These are phyloP conservation scores for Dactylellina sp. DNA, from an alignment of 2,329 filamentous ascomycete species.

Conservation along the genomic window DNA sequence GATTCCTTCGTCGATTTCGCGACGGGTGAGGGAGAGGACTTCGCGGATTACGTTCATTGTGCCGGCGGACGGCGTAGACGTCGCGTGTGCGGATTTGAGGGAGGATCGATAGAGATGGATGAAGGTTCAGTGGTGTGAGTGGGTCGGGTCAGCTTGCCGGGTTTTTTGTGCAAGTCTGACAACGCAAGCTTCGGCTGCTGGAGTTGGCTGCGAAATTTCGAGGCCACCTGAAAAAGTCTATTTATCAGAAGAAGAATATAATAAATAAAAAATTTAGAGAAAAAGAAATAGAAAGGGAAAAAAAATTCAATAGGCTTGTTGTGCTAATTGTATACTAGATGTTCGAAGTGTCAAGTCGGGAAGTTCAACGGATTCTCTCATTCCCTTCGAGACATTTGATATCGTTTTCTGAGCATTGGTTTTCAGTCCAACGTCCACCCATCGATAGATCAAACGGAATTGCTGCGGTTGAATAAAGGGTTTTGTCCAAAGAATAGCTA, in stretches of 20 bases:
- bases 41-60: constrained; percentile 93
- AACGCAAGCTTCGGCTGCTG: too few species aligned
- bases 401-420: constrained; percentile 19
- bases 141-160: background rate
- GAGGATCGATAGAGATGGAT: background rate
- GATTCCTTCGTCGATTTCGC: constrained; percentile 88
- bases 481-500: constrained; percentile 23
- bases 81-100: constrained; percentile 1
- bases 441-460: constrained; percentile 26
- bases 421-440: constrained; percentile 19
- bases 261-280: too few species aligned
- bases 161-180: too few species aligned
- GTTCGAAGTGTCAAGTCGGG: background rate
- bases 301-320: background rate
- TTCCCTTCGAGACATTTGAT: constrained; percentile 1
- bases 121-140: background rate
- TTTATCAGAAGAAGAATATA: too few species aligned
- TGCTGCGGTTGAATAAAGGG: constrained; percentile 21
- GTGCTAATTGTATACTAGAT: background rate
- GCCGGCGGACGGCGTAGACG: background rate
- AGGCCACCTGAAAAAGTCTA: too few species aligned
- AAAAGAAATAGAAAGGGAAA: too few species aligned
- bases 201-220: too few species aligned
- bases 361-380: constrained; percentile 3
- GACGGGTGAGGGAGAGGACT: constrained; percentile 92